Evolutionary conservation across 192 early-diverging fungal species (phyloP), one percentile per base, ranked within the genome.

Genomic region (Coemansia guatemalensis): DNA sequence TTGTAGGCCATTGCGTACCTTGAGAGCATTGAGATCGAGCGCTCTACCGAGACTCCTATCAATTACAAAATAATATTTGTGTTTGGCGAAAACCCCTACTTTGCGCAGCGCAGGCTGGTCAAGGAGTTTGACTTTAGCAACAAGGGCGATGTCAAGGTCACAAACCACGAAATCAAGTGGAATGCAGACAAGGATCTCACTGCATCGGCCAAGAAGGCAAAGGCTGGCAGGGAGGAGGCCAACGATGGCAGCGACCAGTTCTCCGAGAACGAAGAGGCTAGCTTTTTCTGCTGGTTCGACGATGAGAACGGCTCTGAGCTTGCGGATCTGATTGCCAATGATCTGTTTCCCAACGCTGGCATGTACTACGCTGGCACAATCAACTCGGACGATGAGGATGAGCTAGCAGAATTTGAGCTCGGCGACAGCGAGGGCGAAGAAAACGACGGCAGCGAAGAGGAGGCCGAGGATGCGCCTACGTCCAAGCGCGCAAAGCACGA

Each of bases 281-380:
- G 74, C 71, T 82, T 82, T 61, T 77, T 82, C 47, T 75, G 70
- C 63, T 81, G 78, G 80, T 77, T 77, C 30, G 76, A 58, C 60
- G 80, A 82, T 30, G 71, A 48, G 22, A 82, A 82, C 50, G 80
- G 80, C 60, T 74, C 74, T 9, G 71, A 77, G 9, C 58, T 82
- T 26, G 74, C 74, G 12, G 74, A 77, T 44, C 51, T 77, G 29
- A 73, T 77, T 54, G 80, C 74, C 51, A 77, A 82, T 22, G 74
- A 82, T 55, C 39, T 82, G 57, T 77, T 68, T 58, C 74, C 93
- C 32, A 93, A 93, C 49, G 93, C 95, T 24, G 96, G 97, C 85
- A 98, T 97, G 86, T 87, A 86, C 61, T 98, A 97, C 84, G 93
- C 95, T 74, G 88, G 69, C 21, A 82, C 75, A 14, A 86, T 88